Evolutionary conservation across 2,329 filamentous ascomycete genomes (phyloP), one percentile per base, ranked within the genome.

Genomic region (Aspergillus sp.): DNA sequence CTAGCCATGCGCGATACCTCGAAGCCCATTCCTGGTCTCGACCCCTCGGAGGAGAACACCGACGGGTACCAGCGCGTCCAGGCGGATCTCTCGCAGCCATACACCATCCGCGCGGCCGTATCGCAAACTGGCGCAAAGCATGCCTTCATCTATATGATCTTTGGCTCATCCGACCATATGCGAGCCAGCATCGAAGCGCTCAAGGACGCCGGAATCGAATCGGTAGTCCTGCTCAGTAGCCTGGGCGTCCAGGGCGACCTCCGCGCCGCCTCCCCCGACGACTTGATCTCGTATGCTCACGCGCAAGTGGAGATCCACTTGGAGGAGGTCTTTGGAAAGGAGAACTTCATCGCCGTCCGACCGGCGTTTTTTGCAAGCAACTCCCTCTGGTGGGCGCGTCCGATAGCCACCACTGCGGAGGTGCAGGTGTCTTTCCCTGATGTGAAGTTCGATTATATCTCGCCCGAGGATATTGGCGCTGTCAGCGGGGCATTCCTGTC

Each of bases 101-200:
- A 70, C 0, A 71, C 71, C 4, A 58, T 82, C 17, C 49, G 47
- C 4, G 58, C 59, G 0, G 79, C 78, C 0, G 72, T 79, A 0
- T 24, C 43, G 0, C 24, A 50, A 11, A 54, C 76, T 0, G 69
- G 72, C 8, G 78, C 79, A 14, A 78, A 70, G 41, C 57, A 61
- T 7, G 79, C 79, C 0, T 82, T 81, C 65, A 66, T 80, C 44
- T 82, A 83, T 61, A 24, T 68, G 2, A 58, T 68, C 7, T 56
- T 63, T 11, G 57, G 63, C 24, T 53, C 63, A 0, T 4, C 58
- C 1, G 75, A 80, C 53, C 50, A 68, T 49, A 75, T 81, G 74
- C 65, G 64, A 14, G 51, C 61, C 7, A 68, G 69, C 14, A 58
- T 79, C 45, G 57, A 66, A 52, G 75, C 79, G 1, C 65, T 82